phyloP scores from a whole-genome alignment of 805 yeast genomes.

The Candida andamanensis region DNA sequence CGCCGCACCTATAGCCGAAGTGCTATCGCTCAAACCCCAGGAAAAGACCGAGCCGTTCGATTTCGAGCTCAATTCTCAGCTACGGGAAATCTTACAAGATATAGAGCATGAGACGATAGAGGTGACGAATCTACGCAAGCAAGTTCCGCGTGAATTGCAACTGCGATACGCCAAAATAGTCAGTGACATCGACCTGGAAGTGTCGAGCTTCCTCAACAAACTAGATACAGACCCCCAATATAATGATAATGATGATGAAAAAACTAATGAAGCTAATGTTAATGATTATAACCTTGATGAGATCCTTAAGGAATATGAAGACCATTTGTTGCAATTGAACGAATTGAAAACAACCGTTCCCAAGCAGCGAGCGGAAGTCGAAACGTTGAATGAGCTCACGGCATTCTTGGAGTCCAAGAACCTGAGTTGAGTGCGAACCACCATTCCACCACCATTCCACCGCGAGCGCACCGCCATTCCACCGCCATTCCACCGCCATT shows the following conservation, averaged over 20 bases:
- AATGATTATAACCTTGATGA: slow-evolving; percentile 12
- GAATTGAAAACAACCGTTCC: slow-evolving; percentile 35
- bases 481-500: no score
- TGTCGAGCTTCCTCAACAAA: slow-evolving; percentile 21
- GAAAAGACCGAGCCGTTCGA: slow-evolving; percentile 68
- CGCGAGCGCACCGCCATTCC: no score
- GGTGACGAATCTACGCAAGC: slow-evolving; percentile 51
- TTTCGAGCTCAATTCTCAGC: slow-evolving; percentile 51
- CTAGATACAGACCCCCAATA: slow-evolving; percentile 6
- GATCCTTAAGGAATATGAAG: slow-evolving; percentile 21
- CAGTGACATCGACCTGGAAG: slow-evolving; percentile 24
- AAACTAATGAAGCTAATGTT: slow-evolving; percentile 9
- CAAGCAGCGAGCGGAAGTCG: slow-evolving; percentile 28
- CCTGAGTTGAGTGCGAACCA: no score
- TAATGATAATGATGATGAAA: slow-evolving; percentile 3
- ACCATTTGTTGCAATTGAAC: slow-evolving; percentile 23
- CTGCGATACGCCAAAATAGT: slow-evolving; percentile 32
- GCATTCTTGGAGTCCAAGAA: slow-evolving; percentile 21
- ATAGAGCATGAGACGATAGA: slow-evolving; percentile 61
- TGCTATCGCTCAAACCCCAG: slow-evolving; percentile 22
- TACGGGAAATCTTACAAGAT: slow-evolving; percentile 50
- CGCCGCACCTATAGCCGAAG: slow-evolving; percentile 18
- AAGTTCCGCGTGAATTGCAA: slow-evolving; percentile 42
- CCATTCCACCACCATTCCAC: not conserved
- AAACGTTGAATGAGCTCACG: slow-evolving; percentile 27